A percentile compares a stretch with the other conserved stretches of the same genome.
phyloP scores from a whole-genome alignment of 768 basidiomycete species.

The Serendipita sp. region DNA sequence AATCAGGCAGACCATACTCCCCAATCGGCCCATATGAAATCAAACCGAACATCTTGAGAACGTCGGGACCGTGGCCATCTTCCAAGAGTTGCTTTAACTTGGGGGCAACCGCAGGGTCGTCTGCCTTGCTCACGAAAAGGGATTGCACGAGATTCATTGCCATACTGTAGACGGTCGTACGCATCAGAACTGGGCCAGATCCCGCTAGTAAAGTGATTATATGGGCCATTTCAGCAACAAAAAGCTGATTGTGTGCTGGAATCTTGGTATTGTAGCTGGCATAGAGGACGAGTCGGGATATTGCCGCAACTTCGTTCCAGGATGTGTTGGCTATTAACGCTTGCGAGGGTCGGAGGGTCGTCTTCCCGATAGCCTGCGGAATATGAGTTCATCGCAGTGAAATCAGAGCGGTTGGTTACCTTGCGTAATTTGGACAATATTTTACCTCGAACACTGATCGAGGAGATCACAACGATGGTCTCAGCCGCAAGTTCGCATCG shows the following conservation, averaged over 20 bases:
- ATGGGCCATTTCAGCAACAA: conserved; percentile 71
- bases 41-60: conserved; percentile 60
- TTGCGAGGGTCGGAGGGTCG: conserved; percentile 45
- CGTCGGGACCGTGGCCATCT: conserved; percentile 39
- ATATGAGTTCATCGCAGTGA: background rate
- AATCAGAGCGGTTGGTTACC: conserved; percentile 25
- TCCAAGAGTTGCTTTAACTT: conserved; percentile 49
- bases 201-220: conserved; percentile 63
- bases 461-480: conserved; percentile 56
- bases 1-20: conserved; percentile 48
- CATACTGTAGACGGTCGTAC: conserved; percentile 69
- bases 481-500: conserved; percentile 64
- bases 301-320: conserved; percentile 69
- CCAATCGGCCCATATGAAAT: conserved; percentile 43
- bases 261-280: conserved; percentile 54
- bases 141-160: conserved; percentile 72
- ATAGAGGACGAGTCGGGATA: conserved; percentile 59
- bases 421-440: conserved; percentile 67
- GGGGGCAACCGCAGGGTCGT: conserved; percentile 38
- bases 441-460: conserved; percentile 62
- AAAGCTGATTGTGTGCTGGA: conserved; percentile 53
- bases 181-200: conserved; percentile 55
- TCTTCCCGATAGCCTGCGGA: conserved; percentile 52
- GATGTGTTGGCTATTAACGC: conserved; percentile 53
- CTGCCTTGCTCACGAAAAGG: conserved; percentile 42